phyloP scores from a whole-genome alignment of 176 grass and related monocot species.

The Ananas comosus region DNA sequence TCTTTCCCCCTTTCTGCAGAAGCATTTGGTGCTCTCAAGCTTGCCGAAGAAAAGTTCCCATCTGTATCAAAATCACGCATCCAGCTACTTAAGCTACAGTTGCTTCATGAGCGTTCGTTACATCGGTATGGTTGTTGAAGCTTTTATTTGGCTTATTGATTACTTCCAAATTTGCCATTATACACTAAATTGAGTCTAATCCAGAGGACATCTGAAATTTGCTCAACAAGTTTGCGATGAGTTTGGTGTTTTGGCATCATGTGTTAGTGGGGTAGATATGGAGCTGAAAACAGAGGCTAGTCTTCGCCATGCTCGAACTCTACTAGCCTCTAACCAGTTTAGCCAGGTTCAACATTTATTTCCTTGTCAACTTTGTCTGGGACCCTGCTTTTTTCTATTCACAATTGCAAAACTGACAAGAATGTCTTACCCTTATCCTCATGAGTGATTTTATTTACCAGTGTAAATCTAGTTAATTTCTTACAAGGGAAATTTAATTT shows the following conservation, averaged over 20 bases:
- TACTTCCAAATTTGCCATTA: not conserved
- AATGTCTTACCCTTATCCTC: not conserved
- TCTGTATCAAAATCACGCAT: constrained; percentile 57
- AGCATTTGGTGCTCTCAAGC: constrained; percentile 74
- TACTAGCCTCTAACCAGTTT: constrained; percentile 89
- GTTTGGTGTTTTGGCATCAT: constrained; percentile 72
- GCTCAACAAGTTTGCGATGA: constrained; percentile 83
- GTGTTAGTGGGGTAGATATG: constrained; percentile 79
- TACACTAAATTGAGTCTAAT: constrained; percentile 14
- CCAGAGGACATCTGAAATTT: constrained; percentile 69
- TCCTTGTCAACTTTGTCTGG: constrained; percentile 6
- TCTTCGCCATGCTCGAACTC: constrained; percentile 63
- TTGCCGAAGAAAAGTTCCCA: constrained; percentile 67
- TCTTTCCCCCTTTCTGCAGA: constrained; percentile 28
- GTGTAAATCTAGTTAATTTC: no score
- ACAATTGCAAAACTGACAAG: not conserved
- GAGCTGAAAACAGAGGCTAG: constrained; percentile 83
- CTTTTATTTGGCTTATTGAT: constrained; percentile 1
- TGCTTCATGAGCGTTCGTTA: constrained; percentile 78
- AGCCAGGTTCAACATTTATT: constrained; percentile 51
- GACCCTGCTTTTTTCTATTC: not conserved
- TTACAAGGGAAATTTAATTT: not conserved
- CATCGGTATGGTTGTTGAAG: constrained; percentile 46
- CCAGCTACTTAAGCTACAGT: constrained; percentile 79
- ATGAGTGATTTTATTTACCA: not conserved